Conservation (phyloP, 1,284 basidiomycete species). For the Apiotrichum gracile region DNA sequence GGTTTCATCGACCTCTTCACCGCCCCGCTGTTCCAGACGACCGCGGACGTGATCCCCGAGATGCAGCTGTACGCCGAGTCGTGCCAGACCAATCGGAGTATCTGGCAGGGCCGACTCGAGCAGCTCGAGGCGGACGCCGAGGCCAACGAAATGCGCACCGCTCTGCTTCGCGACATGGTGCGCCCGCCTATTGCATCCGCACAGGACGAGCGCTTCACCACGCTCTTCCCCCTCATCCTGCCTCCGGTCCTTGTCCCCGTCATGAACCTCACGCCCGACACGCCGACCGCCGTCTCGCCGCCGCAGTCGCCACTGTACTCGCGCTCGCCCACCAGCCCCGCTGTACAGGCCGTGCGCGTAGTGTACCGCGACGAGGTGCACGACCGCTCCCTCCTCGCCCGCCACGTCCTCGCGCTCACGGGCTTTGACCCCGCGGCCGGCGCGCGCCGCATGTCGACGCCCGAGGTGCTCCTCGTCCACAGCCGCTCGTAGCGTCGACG, state of each 20-base stretch:
- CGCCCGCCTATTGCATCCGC: conserved; percentile 6
- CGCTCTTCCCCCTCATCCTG: conserved; percentile 47
- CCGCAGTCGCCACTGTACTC: conserved; percentile 2
- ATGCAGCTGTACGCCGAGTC: conserved; percentile 59
- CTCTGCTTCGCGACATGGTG: conserved; percentile 16
- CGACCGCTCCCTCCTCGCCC: conserved; percentile 4
- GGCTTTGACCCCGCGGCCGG: conserved; percentile 4
- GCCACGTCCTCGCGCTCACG: conserved; percentile 12
- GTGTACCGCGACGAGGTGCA: conserved; percentile 13
- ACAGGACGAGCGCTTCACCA: conserved; percentile 42
- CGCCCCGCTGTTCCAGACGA: conserved; percentile 71
- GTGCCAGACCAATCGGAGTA: conserved; percentile 59
- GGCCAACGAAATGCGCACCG: conserved; percentile 7
- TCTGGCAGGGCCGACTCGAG: conserved; percentile 58
- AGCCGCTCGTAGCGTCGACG: not conserved
- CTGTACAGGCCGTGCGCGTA: conserved; percentile 4
- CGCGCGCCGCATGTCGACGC: conserved; percentile 11
- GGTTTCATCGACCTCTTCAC: conserved; percentile 80
- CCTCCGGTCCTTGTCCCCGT: conserved; percentile 27
- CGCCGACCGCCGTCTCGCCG: conserved; percentile 9
- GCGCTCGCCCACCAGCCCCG: not conserved
- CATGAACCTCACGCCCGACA: conserved; percentile 4
- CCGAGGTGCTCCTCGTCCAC: conserved; percentile 12
- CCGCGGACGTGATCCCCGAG: conserved; percentile 66
- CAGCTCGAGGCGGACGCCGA: conserved; percentile 41